Evolutionary conservation across 2,329 filamentous ascomycete genomes (phyloP).

Genomic region (Venturia nashicola): DNA sequence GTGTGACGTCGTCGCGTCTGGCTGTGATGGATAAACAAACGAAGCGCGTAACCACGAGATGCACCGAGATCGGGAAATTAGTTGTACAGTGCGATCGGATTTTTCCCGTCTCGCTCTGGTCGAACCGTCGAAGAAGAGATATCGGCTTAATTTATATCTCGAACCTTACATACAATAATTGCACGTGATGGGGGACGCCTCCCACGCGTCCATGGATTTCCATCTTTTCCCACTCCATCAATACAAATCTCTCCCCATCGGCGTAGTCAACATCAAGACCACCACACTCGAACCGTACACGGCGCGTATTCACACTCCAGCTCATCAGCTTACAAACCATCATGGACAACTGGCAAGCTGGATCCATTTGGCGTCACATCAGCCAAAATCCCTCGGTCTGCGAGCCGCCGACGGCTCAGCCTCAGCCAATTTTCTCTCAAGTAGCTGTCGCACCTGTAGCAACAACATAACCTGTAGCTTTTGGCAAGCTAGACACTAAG

Average conservation of each 20-base stretch:
- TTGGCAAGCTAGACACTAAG: too few relatives aligned
- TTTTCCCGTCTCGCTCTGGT: background rate
- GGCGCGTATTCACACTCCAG: constrained; percentile 43
- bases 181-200: background rate
- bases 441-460: too few relatives aligned
- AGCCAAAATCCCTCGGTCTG: too few relatives aligned
- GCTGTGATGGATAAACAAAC: background rate
- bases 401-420: too few relatives aligned
- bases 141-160: background rate
- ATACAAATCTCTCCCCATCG: background rate
- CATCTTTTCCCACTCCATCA: background rate
- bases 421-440: too few relatives aligned
- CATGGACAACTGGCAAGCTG: constrained; percentile 23
- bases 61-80: background rate
- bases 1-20: background rate
- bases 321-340: constrained; percentile 37
- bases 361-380: constrained; percentile 46
- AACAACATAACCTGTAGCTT: too few relatives aligned
- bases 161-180: background rate
- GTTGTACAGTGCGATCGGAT: background rate
- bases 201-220: background rate
- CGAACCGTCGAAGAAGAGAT: background rate
- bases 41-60: background rate
- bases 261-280: constrained; percentile 33
- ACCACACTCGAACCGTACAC: constrained; percentile 35